Evolutionary conservation across 441 rosid genomes (phyloP).

Genomic region (Kokia cookei): DNA sequence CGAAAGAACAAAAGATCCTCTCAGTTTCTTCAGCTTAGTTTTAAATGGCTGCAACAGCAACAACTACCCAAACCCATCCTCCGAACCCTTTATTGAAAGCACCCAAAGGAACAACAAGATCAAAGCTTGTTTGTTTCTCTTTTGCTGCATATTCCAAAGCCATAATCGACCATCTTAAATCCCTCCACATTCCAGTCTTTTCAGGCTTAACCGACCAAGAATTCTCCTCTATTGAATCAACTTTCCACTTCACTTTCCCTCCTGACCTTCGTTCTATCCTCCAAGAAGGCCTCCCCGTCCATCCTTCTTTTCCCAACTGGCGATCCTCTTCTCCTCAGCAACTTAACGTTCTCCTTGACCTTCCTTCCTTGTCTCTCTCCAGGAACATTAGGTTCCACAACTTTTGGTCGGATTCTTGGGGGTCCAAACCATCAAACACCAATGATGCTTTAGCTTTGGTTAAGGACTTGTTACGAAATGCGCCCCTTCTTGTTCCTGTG

Average conservation of each 20-base stretch:
- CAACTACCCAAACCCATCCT: not conserved
- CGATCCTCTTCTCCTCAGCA: slow-evolving; percentile 59
- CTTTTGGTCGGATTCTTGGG: slow-evolving; percentile 78
- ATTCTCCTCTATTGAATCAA: slow-evolving; percentile 51
- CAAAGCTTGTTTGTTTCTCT: slow-evolving; percentile 46
- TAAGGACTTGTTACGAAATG: slow-evolving; percentile 18
- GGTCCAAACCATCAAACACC: slow-evolving; percentile 33
- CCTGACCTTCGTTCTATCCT: slow-evolving; percentile 82
- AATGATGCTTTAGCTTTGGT: slow-evolving; percentile 23
- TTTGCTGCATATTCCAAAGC: slow-evolving; percentile 61
- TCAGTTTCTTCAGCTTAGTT: not conserved
- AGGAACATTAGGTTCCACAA: slow-evolving; percentile 34
- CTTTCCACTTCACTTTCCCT: slow-evolving; percentile 61
- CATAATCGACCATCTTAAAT: slow-evolving; percentile 43
- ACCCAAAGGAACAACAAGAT: not conserved
- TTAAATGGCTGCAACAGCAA: slow-evolving; percentile 15
- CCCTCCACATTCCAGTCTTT: slow-evolving; percentile 40
- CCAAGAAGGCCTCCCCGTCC: slow-evolving; percentile 67
- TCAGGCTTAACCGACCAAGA: slow-evolving; percentile 63
- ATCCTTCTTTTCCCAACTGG: slow-evolving; percentile 72
- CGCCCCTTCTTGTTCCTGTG: slow-evolving; percentile 67
- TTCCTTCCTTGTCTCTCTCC: slow-evolving; percentile 44
- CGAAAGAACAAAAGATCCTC: not conserved
- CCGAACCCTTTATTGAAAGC: not conserved
- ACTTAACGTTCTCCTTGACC: slow-evolving; percentile 40